Evolutionary conservation across 352 stramenopile species (phyloP), one percentile per base, ranked within the genome.

Genomic region (Phytophthora brassicae): DNA sequence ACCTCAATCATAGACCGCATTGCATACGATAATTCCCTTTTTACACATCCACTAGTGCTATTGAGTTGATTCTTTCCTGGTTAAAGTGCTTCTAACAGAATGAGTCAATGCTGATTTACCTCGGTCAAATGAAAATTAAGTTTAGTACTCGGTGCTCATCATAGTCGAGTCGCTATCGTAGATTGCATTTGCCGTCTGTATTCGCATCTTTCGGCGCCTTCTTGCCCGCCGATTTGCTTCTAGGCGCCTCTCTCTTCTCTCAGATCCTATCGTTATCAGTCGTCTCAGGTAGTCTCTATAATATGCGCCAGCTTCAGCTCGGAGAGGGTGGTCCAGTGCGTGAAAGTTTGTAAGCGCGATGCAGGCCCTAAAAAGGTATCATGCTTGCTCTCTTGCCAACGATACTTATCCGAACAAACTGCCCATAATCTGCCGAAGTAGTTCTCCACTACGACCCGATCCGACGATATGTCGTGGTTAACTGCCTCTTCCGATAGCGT

Each of bases 391-490:
- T 50, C 24, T 38, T 50, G 44, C 44, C 44, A 50, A 14, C 16
- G 22, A 33, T 36, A 50, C 23, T 50, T 50, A 16, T 50, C 44
- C 2, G 44, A 50, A 19, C 44, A 50, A 12, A 50, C 12, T n/a
- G 22, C 20, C 43, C 24, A 36, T 13, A 50, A 11, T 11, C 24
- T 19, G 9, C 44, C 23, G n/a, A 50, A 50, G 23, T n/a, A 36
- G 23, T 38, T 50, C 16, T 36, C 22, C 3, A 50, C 44, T 4
- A 50, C 44, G 12, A 50, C 24, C 5, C 24, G 22, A 36, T 50
- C 44, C 12, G 22, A 36, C 5, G 44, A 50, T n/a, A 50, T 38
- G 24, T 50, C 44, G 23, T 50, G 22, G 24, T 50, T 50, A 11
- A 50, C 4, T 22, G 11, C 22, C 16, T 33, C 22, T 36, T 50